Evolutionary conservation across 192 early-diverging fungal species (phyloP).

Genomic region (Phycomyces blakesleeanus): DNA sequence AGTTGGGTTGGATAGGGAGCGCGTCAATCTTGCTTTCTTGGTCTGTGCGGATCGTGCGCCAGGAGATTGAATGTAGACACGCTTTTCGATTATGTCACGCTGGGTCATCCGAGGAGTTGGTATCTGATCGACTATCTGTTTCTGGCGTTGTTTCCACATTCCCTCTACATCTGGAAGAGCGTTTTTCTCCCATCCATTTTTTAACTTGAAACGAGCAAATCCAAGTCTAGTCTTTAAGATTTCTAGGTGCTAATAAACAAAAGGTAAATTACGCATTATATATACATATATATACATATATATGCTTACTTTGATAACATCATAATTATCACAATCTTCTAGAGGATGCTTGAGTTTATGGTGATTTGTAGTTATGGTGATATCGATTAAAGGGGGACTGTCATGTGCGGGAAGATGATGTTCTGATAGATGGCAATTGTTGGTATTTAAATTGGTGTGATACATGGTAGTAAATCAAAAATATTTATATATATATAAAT

Average conservation of each 20-base stretch:
- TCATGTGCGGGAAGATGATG: not conserved
- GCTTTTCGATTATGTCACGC: conserved; percentile 29
- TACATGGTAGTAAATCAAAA: no score
- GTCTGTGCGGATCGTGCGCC: conserved; percentile 2
- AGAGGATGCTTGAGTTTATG: not conserved
- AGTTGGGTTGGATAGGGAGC: conserved; percentile 16
- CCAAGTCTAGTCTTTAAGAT: conserved; percentile 10
- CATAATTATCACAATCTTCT: not conserved
- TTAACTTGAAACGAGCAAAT: conserved; percentile 35
- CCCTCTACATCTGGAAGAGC: conserved; percentile 26
- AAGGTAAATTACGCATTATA: no score
- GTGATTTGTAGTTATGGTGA: not conserved
- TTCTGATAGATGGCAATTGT: not conserved
- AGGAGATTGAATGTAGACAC: conserved; percentile 20
- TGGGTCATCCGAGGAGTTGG: conserved; percentile 31
- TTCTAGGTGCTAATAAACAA: conserved; percentile 12
- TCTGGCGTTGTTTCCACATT: conserved; percentile 27
- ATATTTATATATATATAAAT: no score
- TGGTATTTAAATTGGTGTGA: not conserved
- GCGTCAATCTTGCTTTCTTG: conserved; percentile 19
- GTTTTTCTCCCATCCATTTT: conserved; percentile 31
- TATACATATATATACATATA: no score
- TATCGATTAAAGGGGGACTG: not conserved
- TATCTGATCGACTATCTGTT: conserved; percentile 11
- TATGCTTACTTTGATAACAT: not conserved